Conservation (phyloP, 2,329 filamentous ascomycete genomes). For the Xylariaceae sp. region DNA sequence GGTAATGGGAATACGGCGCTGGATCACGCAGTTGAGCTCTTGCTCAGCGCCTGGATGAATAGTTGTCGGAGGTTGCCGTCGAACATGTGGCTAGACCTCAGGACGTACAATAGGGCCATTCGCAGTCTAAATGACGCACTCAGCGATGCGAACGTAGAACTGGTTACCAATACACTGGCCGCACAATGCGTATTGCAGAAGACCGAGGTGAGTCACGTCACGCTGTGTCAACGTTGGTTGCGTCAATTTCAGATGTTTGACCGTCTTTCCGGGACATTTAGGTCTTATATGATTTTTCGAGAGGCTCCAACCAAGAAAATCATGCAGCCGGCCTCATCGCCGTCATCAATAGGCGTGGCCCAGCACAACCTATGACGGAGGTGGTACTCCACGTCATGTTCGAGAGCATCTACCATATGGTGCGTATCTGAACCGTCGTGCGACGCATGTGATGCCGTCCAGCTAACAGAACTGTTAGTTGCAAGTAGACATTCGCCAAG, state of each 20-base stretch:
- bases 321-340: slow-evolving; percentile 40
- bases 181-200: slow-evolving; percentile 40
- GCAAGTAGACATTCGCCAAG: slow-evolving; percentile 38
- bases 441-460: not conserved
- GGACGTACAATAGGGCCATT: slow-evolving; percentile 36
- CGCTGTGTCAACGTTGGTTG: not conserved
- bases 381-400: slow-evolving; percentile 38
- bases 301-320: slow-evolving; percentile 39
- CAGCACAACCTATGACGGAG: slow-evolving; percentile 33
- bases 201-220: slow-evolving; percentile 32
- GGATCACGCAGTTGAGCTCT: slow-evolving; percentile 35
- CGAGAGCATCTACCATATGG: slow-evolving; percentile 40
- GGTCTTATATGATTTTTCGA: slow-evolving; percentile 38
- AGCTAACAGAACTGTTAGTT: slow-evolving; percentile 33
- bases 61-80: slow-evolving; percentile 32
- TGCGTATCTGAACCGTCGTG: slow-evolving; percentile 17
- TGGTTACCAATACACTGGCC: slow-evolving; percentile 34
- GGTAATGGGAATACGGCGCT: slow-evolving; percentile 31
- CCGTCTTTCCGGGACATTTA: slow-evolving; percentile 11
- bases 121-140: slow-evolving; percentile 38
- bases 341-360: slow-evolving; percentile 36
- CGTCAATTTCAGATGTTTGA: not conserved
- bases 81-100: slow-evolving; percentile 36
- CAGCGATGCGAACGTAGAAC: slow-evolving; percentile 27
- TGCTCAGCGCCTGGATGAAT: slow-evolving; percentile 37